A percentile compares a stretch with the other conserved stretches of the same genome.
Conservation (phyloP, 176 grass and related monocot species). For the Chloris gayana region DNA sequence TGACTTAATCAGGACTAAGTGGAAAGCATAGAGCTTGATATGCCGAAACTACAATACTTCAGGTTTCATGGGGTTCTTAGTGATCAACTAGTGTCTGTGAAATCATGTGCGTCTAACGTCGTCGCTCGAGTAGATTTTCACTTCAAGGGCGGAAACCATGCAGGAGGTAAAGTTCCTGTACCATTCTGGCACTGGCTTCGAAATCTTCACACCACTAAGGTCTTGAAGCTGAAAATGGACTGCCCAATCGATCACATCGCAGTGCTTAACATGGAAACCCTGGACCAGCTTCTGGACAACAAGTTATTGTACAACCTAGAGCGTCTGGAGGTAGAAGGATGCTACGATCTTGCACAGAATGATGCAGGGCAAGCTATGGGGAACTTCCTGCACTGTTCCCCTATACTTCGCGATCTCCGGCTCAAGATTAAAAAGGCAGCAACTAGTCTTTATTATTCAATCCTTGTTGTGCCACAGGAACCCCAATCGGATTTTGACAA, state of each 20-base stretch:
- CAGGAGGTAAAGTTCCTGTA: background rate
- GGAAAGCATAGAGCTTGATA: background rate
- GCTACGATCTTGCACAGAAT: too few species aligned
- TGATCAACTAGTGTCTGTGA: background rate
- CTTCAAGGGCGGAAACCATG: background rate
- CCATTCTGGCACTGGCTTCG: background rate
- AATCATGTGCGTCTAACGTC: background rate
- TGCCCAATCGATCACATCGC: background rate
- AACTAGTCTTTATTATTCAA: too few species aligned
- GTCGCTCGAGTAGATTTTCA: background rate
- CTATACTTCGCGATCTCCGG: background rate
- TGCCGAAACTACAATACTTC: slow-evolving; percentile 12
- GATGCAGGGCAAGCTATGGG: background rate
- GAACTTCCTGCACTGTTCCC: background rate
- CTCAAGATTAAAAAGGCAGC: background rate
- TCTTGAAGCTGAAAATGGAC: background rate
- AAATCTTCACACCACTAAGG: background rate
- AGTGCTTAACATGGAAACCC: background rate
- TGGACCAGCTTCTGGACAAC: too few species aligned
- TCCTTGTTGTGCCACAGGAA: too few species aligned
- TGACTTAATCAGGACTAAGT: too few species aligned
- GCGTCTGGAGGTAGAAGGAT: background rate
- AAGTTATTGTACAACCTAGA: background rate
- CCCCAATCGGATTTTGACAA: background rate
- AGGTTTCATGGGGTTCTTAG: background rate